Evolutionary conservation across 2,329 filamentous ascomycete genomes (phyloP).

Genomic region (Harringtonia aguacate): DNA sequence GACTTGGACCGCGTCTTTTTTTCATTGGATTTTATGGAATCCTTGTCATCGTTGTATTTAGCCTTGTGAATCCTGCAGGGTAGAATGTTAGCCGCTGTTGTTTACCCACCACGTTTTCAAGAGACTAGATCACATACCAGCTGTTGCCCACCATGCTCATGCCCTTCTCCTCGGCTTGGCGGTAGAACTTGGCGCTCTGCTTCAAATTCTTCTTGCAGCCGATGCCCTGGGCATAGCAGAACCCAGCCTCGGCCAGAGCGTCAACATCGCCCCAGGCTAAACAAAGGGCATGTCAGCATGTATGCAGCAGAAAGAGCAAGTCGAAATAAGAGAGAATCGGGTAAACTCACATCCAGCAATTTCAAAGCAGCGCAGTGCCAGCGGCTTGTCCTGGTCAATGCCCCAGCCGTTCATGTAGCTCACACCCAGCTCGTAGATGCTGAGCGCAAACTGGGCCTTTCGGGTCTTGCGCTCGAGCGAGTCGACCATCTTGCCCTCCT

Average conservation of each 20-base stretch:
- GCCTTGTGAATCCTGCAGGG: constrained; percentile 79
- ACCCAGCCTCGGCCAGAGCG: constrained; percentile 86
- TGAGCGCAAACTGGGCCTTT: constrained; percentile 87
- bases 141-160: constrained; percentile 98
- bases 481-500: constrained; percentile 53
- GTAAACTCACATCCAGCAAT: constrained; percentile 70
- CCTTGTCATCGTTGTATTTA: constrained; percentile 67
- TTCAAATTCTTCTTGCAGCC: constrained; percentile 95
- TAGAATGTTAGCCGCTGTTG: background rate
- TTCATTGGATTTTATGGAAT: constrained; percentile 40
- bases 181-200: constrained; percentile 85
- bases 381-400: constrained; percentile 78
- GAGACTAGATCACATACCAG: constrained; percentile 54
- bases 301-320: background rate
- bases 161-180: constrained; percentile 81
- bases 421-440: constrained; percentile 91
- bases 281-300: background rate
- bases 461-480: constrained; percentile 66
- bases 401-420: constrained; percentile 99
- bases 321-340: background rate
- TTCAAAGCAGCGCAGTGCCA: constrained; percentile 89
- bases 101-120: background rate
- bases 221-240: constrained; percentile 88
- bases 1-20: constrained; percentile 69
- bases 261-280: constrained; percentile 87